Evolutionary conservation across 352 stramenopile species (phyloP).

Genomic region (Globisporangium yorkense): DNA sequence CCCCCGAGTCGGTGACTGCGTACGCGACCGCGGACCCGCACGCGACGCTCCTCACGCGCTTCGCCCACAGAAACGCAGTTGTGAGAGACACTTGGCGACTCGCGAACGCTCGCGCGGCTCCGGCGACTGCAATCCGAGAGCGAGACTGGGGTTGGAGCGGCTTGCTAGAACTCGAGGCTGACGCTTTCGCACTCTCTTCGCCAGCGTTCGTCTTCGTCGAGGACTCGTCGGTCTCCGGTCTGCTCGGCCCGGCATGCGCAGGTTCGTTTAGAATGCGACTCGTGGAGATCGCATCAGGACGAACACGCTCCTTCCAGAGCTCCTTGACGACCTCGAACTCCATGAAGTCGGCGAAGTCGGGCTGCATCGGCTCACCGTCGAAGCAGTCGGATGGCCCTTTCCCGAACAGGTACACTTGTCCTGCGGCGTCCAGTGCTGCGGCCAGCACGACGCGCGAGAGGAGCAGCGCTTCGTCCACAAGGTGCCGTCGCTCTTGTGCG

Average conservation of each 20-base stretch:
- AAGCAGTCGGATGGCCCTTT: conserved; percentile 61
- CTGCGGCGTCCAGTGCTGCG: conserved; percentile 63
- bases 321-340: conserved; percentile 48
- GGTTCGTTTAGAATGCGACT: background rate
- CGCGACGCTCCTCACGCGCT: conserved; percentile 46
- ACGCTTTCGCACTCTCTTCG: background rate
- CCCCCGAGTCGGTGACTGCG: conserved; percentile 58
- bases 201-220: background rate
- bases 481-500: conserved; percentile 29
- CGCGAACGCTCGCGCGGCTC: conserved; percentile 41
- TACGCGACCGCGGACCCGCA: conserved; percentile 47
- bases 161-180: background rate
- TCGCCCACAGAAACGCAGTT: conserved; percentile 71
- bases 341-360: conserved; percentile 75
- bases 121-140: conserved; percentile 30
- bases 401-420: conserved; percentile 76
- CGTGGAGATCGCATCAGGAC: conserved; percentile 9
- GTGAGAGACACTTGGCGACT: conserved; percentile 49
- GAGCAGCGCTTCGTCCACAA: conserved; percentile 43
- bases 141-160: conserved; percentile 4
- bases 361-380: conserved; percentile 40
- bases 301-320: conserved; percentile 56
- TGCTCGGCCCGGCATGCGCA: background rate
- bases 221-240: background rate
- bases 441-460: conserved; percentile 36